A percentile compares a stretch with the other conserved stretches of the same genome.
phyloP scores from a whole-genome alignment of 2,329 filamentous ascomycete species.

The Cladosporium sp. region DNA sequence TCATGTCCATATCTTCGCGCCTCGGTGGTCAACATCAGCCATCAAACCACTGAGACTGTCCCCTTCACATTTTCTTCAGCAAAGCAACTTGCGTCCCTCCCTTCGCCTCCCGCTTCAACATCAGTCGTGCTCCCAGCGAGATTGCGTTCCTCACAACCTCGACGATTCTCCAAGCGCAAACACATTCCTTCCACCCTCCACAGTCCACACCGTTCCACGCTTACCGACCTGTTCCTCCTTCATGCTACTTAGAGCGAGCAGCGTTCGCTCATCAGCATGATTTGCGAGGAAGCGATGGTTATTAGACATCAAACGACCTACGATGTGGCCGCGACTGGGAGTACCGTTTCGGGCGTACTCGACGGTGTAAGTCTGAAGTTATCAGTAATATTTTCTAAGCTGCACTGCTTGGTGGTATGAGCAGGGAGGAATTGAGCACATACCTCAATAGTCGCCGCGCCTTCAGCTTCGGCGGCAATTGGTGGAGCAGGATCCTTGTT shows the following conservation, averaged over 20 bases:
- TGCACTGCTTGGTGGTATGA: too few species aligned
- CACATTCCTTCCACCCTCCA: slow-evolving; percentile 4
- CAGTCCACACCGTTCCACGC: slow-evolving; percentile 5
- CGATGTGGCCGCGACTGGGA: slow-evolving; percentile 46
- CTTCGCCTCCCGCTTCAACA: too few species aligned
- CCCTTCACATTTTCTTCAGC: too few species aligned
- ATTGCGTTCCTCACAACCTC: slow-evolving; percentile 10
- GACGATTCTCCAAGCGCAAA: slow-evolving; percentile 18
- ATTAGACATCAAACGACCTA: slow-evolving; percentile 48
- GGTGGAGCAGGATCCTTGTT: slow-evolving; percentile 39
- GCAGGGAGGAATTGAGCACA: background rate
- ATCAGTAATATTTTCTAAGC: background rate
- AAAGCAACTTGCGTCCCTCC: too few species aligned
- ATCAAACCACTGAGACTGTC: too few species aligned
- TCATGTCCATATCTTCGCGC: too few species aligned
- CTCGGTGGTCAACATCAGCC: too few species aligned
- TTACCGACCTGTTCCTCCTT: slow-evolving; percentile 46
- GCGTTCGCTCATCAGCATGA: slow-evolving; percentile 48
- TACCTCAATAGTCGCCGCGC: slow-evolving; percentile 53
- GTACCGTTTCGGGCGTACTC: slow-evolving; percentile 51
- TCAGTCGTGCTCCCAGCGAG: too few species aligned
- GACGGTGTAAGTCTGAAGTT: slow-evolving; percentile 55
- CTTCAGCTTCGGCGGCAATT: slow-evolving; percentile 43
- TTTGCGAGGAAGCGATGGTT: slow-evolving; percentile 55
- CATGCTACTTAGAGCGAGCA: slow-evolving; percentile 42